These are phyloP conservation scores for Lepidopterella palustris DNA, from an alignment of 495 filamentous ascomycete species.

Conservation along the genomic window DNA sequence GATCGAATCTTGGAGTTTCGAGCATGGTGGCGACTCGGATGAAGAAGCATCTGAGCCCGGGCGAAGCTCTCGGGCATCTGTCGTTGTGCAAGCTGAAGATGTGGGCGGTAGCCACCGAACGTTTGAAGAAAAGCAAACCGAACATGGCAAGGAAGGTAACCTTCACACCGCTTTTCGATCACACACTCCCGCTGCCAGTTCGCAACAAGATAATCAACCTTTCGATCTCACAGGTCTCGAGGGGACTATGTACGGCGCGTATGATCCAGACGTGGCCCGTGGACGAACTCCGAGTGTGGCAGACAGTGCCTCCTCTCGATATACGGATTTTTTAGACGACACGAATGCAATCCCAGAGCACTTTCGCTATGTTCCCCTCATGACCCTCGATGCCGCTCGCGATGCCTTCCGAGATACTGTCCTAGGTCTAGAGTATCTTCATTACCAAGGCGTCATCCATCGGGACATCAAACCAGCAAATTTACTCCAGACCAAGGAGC, in stretches of 20 bases:
- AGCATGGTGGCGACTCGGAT: slow-evolving; percentile 66
- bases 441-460: slow-evolving; percentile 95
- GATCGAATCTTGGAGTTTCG: slow-evolving; percentile 63
- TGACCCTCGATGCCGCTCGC: slow-evolving; percentile 80
- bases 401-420: slow-evolving; percentile 89
- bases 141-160: not conserved
- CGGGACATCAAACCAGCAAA: slow-evolving; percentile 99
- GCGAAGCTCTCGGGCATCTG: slow-evolving; percentile 21
- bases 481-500: slow-evolving; percentile 75
- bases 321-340: slow-evolving; percentile 58
- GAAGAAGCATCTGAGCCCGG: slow-evolving; percentile 30
- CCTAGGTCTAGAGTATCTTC: slow-evolving; percentile 87
- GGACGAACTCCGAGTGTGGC: slow-evolving; percentile 56
- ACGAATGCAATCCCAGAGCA: slow-evolving; percentile 42
- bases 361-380: slow-evolving; percentile 80
- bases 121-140: not conserved
- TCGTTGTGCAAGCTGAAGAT: slow-evolving; percentile 1
- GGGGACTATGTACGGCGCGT: slow-evolving; percentile 68
- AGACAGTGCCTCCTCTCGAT: slow-evolving; percentile 51
- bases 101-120: not conserved
- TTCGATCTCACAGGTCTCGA: slow-evolving; percentile 54
- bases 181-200: slow-evolving; percentile 14
- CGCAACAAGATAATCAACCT: slow-evolving; percentile 35
- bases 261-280: slow-evolving; percentile 47
- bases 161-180: slow-evolving; percentile 25